Conservation (phyloP, 2,329 filamentous ascomycete genomes). For the Calonectria leucothoes region DNA sequence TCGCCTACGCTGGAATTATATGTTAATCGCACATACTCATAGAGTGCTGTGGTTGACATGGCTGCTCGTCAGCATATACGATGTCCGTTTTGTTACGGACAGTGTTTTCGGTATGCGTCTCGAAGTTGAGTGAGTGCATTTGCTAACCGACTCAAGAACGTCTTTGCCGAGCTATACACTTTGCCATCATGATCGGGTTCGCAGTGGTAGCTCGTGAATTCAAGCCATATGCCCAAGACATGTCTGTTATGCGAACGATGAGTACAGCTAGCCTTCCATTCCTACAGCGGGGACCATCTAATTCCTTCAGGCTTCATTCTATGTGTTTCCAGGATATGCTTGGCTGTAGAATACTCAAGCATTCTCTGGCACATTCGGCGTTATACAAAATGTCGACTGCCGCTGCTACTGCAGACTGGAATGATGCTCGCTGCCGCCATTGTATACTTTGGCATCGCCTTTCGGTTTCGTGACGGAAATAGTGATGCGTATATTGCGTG, state of each 20-base stretch:
- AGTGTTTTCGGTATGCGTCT: neutral
- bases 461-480: neutral
- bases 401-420: neutral
- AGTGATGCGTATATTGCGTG: neutral
- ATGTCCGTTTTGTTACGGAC: neutral
- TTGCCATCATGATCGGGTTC: neutral
- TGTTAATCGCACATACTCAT: neutral
- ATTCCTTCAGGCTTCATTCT: neutral
- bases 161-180: neutral
- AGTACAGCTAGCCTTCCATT: neutral
- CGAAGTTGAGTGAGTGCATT: rapidly evolving
- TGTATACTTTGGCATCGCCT: neutral
- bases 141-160: neutral
- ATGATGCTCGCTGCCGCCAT: neutral
- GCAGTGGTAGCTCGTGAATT: neutral
- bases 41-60: neutral
- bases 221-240: neutral
- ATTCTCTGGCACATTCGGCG: neutral
- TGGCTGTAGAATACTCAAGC: neutral
- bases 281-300: too few relatives aligned
- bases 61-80: neutral
- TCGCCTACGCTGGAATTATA: neutral
- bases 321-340: neutral
- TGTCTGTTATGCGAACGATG: neutral
- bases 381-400: neutral